Evolutionary conservation across 306 rosid species (phyloP).

Genomic region (Inga laurina): DNA sequence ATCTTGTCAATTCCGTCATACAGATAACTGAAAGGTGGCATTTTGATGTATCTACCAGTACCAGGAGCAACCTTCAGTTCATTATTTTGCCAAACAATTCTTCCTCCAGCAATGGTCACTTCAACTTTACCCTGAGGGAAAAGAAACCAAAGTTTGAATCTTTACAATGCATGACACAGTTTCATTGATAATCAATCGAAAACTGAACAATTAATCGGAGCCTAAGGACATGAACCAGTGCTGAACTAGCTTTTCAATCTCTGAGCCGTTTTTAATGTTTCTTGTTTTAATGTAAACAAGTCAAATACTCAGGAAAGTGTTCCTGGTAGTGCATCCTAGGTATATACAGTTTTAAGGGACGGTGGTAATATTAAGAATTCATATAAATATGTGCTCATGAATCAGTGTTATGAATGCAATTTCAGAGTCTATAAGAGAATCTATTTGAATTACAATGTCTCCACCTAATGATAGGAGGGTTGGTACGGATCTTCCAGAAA

Average conservation of each 20-base stretch:
- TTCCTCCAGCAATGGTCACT: conserved; percentile 90
- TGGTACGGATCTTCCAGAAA: too few species aligned
- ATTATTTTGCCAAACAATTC: conserved; percentile 88
- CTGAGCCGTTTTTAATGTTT: neutral
- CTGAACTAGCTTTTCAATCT: neutral
- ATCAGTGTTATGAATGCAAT: neutral
- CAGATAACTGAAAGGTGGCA: conserved; percentile 68
- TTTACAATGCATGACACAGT: neutral
- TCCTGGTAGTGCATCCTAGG: neutral
- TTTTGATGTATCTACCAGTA: conserved; percentile 71
- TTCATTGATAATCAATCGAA: neutral
- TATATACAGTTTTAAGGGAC: neutral
- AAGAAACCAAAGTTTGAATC: conserved; percentile 18
- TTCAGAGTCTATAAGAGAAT: neutral
- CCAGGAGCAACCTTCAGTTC: conserved; percentile 78
- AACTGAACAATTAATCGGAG: neutral
- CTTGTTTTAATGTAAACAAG: neutral
- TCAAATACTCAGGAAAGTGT: neutral
- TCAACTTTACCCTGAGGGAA: conserved; percentile 85
- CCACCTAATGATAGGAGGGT: neutral
- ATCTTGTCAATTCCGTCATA: conserved; percentile 68
- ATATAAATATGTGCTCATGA: neutral
- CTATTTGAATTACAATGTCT: neutral
- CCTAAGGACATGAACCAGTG: neutral
- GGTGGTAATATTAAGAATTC: too few species aligned